Percentiles rank a stretch among this genome's conserved stretches.
These are phyloP conservation scores for Saccharomyces hybrid DNA, from an alignment of 1,139 yeast genomes.

Conservation along the genomic window DNA sequence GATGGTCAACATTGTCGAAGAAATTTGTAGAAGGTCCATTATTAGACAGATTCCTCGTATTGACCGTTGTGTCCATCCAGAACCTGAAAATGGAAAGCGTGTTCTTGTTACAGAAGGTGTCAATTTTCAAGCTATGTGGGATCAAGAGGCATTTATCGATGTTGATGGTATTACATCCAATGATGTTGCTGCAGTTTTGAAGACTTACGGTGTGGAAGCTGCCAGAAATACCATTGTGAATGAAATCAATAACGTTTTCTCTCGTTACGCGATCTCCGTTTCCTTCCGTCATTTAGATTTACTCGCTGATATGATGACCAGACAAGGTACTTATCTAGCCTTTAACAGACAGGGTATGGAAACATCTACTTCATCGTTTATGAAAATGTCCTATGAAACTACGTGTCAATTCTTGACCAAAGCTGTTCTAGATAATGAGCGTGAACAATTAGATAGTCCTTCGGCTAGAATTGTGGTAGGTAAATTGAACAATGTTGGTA, in stretches of 20 bases:
- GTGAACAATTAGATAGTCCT: constrained; percentile 85
- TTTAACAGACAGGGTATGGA: constrained; percentile 98
- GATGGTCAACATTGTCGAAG: constrained; percentile 96
- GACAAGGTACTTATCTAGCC: constrained; percentile 95
- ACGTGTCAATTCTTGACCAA: constrained; percentile 95
- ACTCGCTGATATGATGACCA: constrained; percentile 98
- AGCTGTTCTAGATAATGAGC: constrained; percentile 88
- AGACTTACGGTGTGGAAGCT: constrained; percentile 96
- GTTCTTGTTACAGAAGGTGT: constrained; percentile 95
- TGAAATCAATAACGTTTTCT: constrained; percentile 93
- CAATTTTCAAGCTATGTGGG: constrained; percentile 97
- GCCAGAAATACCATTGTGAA: constrained; percentile 96
- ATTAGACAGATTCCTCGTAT: constrained; percentile 88
- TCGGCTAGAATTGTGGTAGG: constrained; percentile 95
- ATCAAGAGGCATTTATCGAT: constrained; percentile 83
- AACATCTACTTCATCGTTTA: constrained; percentile 87
- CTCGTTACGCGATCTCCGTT: constrained; percentile 91
- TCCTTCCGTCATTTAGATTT: constrained; percentile 91
- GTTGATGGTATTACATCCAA: constrained; percentile 85
- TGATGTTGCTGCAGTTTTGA: constrained; percentile 85
- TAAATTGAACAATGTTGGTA: constrained; percentile 85
- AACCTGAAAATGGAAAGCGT: constrained; percentile 60
- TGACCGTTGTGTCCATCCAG: constrained; percentile 89
- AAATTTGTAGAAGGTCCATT: constrained; percentile 80
- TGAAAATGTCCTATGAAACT: constrained; percentile 99